Percentiles rank a stretch among this genome's conserved stretches.
Evolutionary conservation across 139 green algal species (phyloP).

Genomic region (Picochlorum sp.): DNA sequence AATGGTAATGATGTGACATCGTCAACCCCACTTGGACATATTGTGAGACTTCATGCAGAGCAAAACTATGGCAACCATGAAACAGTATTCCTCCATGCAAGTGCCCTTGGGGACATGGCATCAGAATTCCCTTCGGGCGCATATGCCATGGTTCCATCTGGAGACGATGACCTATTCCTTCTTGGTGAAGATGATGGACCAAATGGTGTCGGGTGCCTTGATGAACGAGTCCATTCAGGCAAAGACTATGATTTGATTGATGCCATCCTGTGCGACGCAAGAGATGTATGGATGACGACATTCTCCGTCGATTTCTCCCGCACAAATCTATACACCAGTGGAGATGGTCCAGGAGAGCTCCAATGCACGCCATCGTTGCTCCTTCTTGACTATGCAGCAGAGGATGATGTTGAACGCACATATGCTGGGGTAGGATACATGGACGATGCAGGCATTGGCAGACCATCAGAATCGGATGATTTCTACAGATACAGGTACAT

Average conservation of each 20-base stretch:
- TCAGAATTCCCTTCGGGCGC: not conserved
- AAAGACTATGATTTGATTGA: not conserved
- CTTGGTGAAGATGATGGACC: not conserved
- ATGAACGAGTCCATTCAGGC: not conserved
- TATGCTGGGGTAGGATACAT: not conserved
- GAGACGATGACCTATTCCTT: not conserved
- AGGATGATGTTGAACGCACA: not conserved
- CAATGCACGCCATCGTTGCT: not conserved
- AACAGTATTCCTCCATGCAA: not conserved
- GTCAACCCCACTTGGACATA: not conserved
- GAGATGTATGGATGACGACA: not conserved
- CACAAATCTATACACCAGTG: constrained; percentile 2
- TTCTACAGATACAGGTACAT: constrained; percentile 3
- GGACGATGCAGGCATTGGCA: not conserved
- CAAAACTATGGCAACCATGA: constrained; percentile 6
- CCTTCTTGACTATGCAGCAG: not conserved
- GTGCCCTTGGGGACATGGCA: not conserved
- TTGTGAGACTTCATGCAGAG: constrained; percentile 1
- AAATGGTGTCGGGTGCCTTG: constrained; percentile 1
- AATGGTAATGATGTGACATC: not conserved
- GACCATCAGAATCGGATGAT: constrained; percentile 1
- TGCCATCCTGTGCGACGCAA: not conserved
- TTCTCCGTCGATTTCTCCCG: constrained; percentile 2
- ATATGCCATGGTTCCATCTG: not conserved
- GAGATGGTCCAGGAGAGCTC: not conserved